phyloP scores from a whole-genome alignment of 106 monocot species.

The Phalaenopsis equestris region DNA sequence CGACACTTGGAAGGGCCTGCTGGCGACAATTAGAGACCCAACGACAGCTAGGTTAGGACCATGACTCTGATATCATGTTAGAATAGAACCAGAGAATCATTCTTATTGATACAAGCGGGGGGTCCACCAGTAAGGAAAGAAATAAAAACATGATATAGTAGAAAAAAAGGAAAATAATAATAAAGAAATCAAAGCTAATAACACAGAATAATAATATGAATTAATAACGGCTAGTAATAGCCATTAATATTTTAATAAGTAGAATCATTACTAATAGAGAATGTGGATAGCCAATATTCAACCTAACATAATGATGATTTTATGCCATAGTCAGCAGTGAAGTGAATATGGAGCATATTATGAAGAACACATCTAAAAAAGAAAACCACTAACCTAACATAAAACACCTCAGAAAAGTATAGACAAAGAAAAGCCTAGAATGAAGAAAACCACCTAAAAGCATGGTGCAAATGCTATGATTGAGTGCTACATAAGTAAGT shows the following conservation, averaged over 20 bases:
- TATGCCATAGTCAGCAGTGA: neutral
- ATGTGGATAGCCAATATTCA: neutral
- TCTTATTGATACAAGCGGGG: too few species aligned
- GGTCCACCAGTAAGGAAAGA: too few species aligned
- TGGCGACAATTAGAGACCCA: too few species aligned
- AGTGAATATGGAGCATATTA: neutral
- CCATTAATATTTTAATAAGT: neutral
- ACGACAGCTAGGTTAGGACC: too few species aligned
- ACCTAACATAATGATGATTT: neutral
- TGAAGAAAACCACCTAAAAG: neutral
- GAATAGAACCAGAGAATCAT: too few species aligned
- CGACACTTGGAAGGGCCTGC: too few species aligned
- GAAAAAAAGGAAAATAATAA: too few species aligned
- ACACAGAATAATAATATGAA: too few species aligned
- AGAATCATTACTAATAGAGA: neutral
- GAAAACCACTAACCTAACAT: neutral
- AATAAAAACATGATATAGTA: too few species aligned
- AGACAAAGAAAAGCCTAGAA: neutral
- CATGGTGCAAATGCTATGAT: neutral
- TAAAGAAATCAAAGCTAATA: too few species aligned
- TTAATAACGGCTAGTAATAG: too few species aligned
- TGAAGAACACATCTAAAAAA: neutral
- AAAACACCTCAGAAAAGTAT: neutral
- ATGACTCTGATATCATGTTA: too few species aligned
- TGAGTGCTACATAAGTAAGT: neutral